Base-by-base conservation (phyloP, 2,329 filamentous ascomycete species). In the Calonectria multiphialidica region DNA sequence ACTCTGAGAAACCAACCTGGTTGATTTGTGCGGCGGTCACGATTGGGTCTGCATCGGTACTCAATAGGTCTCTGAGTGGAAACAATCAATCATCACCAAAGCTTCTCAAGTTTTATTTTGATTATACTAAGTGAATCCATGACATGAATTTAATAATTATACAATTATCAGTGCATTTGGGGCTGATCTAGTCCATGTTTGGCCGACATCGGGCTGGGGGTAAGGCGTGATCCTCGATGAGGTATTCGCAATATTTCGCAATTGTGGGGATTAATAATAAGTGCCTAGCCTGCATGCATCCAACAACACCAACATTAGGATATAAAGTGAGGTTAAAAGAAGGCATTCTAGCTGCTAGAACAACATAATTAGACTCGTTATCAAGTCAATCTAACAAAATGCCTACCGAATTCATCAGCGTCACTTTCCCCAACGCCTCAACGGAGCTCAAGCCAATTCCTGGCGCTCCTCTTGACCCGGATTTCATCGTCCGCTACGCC, bases 401-500 rank as follows among this genome's bases (percentile, higher is more conserved):
- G 76, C 83, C 86, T 69, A 81, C 84, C 75, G 90, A 92, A 80
- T 92, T 92, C 79, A 92, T 91, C 80, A 89, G 87, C 74, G 72
- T 89, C 57, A 90, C 89, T 1, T 90, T 89, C 71, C 87, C 89
- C 53, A 91, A 90, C 77, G 81, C 86, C 28, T 90, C 88, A 0
- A 91, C 86, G 6, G 90, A 92, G 82, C 78, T 92, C 5, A 77
- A 86, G 21, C 90, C 87, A 2, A 87, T 90, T 68, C 87, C 88
- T 0, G 84, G 84, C 25, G 86, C 88, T n/a, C 71, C 80, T 1
- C 85, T 91, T 15, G 89, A 92, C 74, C 86, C 88, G 1, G 88
- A 88, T 8, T 91, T 85, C 75, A 85, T 92, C 5, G 82, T 85
- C 35, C 88, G 90, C 35, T 92, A 92, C 76, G 88, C 89, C 16